These are phyloP conservation scores for Epichloe typhina DNA, from an alignment of 2,329 filamentous ascomycete genomes.

Conservation along the genomic window DNA sequence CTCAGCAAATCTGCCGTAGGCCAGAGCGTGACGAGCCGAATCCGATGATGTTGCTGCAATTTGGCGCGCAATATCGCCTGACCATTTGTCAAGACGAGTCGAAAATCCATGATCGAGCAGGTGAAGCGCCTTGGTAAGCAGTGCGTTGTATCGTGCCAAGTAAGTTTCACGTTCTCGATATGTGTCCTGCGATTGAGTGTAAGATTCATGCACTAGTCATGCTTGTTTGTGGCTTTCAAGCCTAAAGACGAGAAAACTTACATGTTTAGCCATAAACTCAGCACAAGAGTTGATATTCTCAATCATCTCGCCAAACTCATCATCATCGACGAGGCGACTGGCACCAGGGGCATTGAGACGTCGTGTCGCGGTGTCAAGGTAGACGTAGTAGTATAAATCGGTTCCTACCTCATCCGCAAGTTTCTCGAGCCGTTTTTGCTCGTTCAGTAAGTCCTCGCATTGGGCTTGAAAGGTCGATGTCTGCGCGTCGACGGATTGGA, in stretches of 20 bases:
- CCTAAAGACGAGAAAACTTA: conserved; percentile 26
- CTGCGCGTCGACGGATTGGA: conserved; percentile 75
- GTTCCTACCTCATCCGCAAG: conserved; percentile 76
- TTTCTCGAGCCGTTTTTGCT: conserved; percentile 65
- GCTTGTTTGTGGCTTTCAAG: background rate
- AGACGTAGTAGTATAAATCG: conserved; percentile 89
- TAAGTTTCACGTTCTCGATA: conserved; percentile 85
- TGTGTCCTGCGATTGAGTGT: conserved; percentile 38
- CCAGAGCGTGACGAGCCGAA: conserved; percentile 44
- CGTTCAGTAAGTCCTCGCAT: conserved; percentile 74
- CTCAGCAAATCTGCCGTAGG: conserved; percentile 47
- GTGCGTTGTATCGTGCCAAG: conserved; percentile 70
- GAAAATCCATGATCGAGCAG: conserved; percentile 46
- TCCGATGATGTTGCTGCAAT: conserved; percentile 43
- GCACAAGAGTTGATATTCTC: conserved; percentile 80
- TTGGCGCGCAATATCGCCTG: conserved; percentile 40
- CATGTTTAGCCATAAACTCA: conserved; percentile 80
- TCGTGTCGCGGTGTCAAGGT: conserved; percentile 80
- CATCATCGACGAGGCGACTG: conserved; percentile 68
- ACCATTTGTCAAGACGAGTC: conserved; percentile 37
- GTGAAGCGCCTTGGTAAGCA: conserved; percentile 56
- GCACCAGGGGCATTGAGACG: conserved; percentile 87
- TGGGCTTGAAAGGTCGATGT: conserved; percentile 88
- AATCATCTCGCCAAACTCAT: conserved; percentile 79
- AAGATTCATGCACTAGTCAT: background rate